Conservation (phyloP, 2,329 filamentous ascomycete species). For the Sarocladium strictum region DNA sequence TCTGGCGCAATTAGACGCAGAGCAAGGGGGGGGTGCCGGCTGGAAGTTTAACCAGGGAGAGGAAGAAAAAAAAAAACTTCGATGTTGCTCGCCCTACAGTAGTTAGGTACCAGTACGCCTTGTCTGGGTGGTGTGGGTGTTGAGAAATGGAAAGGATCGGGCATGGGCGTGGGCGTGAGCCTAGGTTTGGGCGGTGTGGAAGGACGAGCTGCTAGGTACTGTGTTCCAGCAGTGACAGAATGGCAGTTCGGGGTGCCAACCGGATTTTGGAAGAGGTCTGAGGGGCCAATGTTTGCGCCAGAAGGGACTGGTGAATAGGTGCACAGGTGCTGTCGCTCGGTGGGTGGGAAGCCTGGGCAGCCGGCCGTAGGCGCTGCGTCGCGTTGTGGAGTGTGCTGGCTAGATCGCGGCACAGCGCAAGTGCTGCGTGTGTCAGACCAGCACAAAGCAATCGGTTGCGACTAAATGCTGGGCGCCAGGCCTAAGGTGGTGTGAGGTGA, state of each 20-base stretch:
- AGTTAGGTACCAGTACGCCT: neutral
- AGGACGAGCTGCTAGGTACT: neutral
- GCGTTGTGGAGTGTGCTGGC: no score
- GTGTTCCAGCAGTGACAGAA: neutral
- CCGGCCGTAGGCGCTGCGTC: no score
- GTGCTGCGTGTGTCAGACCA: no score
- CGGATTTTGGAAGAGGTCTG: neutral
- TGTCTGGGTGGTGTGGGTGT: slow-evolving; percentile 1
- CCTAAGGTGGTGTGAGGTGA: neutral
- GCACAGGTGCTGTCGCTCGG: neutral
- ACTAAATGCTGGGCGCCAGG: neutral
- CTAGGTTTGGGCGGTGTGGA: neutral
- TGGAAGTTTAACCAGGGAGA: neutral
- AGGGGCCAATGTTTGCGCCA: no score
- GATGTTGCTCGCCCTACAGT: neutral
- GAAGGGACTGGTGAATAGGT: no score
- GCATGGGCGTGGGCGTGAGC: neutral
- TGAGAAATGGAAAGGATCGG: neutral
- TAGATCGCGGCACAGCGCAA: no score
- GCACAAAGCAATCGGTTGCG: no score
- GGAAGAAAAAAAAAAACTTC: neutral
- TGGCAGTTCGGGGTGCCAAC: neutral
- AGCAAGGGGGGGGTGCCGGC: neutral
- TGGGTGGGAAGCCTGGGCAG: neutral
- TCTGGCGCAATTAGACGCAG: slow-evolving; percentile 7